Base-by-base conservation (phyloP, 2,329 filamentous ascomycete genomes). In the Cytospora mali region DNA sequence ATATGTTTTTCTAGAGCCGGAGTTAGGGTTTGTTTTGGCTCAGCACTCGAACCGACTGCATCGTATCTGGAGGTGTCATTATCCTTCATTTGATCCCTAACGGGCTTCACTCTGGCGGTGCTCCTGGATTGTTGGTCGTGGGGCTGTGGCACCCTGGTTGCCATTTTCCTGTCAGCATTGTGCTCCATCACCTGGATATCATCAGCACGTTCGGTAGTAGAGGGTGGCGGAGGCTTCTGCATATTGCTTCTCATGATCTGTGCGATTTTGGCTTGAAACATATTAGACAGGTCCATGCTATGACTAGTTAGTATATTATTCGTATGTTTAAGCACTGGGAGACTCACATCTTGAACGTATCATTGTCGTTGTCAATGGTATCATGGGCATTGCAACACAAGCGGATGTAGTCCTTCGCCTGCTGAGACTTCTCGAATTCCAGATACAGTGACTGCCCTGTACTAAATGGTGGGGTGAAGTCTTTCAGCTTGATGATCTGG, bases 401-500 rank as follows among this genome's bases (percentile, higher is more conserved):
- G 0, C 3, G 13, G 16, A 58, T 42, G 29, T 50, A 63, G 6
- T 29, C 10, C 21, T 50, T 49, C 52, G 57, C 56, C 31, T 64
- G 28, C 29, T 64, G 58, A 59, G 59, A 52, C 56, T 53, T 64
- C 18, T 6, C 33, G 60, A 66, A 64, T 6, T 50, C 13, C 9
- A 66, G 11, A 23, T 29, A 53, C 27, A 64, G 21, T 1, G 13
- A 7, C 1, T 29, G 6, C 53, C 64, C 64, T 42, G 58, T 57
- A 6, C 16, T 14, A 4, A 57, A 18, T 6, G 9, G 2, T 10
- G 23, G 13, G 1, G 16, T 42, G 42, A 14, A 10, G n/a, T 61
- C 52, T 3, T 2, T 1, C 5, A 23, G 11, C 27, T 59, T 64
- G 9, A 2, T 7, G 14, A 66, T 46, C 23, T 62, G 58, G n/a